Percentiles rank a stretch among this genome's conserved stretches.
These are phyloP conservation scores for Trichophyton benhamiae DNA, from an alignment of 2,329 filamentous ascomycete genomes.

Conservation along the genomic window DNA sequence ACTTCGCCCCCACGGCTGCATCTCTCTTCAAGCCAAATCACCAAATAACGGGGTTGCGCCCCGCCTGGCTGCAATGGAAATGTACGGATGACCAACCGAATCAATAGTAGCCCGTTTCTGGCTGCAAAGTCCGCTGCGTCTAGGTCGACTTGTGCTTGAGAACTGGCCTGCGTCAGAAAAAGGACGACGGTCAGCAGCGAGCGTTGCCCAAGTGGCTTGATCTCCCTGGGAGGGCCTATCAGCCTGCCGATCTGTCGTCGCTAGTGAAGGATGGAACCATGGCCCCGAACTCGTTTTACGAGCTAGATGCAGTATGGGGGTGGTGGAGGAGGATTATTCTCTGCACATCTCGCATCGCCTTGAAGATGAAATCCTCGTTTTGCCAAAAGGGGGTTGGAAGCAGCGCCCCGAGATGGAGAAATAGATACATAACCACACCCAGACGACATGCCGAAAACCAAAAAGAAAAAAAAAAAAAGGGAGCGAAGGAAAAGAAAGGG, in stretches of 20 bases:
- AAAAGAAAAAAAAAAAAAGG: too few relatives aligned
- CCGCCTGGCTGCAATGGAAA: background rate
- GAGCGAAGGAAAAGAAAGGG: background rate
- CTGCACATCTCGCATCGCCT: background rate
- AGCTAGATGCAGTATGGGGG: background rate
- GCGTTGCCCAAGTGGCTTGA: background rate
- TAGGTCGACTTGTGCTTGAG: background rate
- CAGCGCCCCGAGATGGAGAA: background rate
- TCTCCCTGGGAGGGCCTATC: background rate
- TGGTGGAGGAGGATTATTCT: background rate
- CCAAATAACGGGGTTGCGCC: background rate
- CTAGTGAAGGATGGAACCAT: constrained; percentile 1
- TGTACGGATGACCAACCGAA: constrained; percentile 1
- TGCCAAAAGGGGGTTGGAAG: background rate
- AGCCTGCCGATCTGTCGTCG: background rate
- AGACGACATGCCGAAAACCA: background rate
- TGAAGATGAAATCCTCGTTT: background rate
- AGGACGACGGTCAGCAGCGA: background rate
- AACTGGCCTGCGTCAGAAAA: background rate
- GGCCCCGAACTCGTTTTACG: background rate
- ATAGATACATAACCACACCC: background rate
- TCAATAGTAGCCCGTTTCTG: background rate
- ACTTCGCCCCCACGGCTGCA: background rate
- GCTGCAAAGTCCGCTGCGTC: background rate
- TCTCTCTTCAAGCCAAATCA: constrained; percentile 1